Percentiles rank a stretch among this genome's conserved stretches.
phyloP scores from a whole-genome alignment of 2,329 filamentous ascomycete species.

The Ophiocordyceps camponoti-rufipedis region DNA sequence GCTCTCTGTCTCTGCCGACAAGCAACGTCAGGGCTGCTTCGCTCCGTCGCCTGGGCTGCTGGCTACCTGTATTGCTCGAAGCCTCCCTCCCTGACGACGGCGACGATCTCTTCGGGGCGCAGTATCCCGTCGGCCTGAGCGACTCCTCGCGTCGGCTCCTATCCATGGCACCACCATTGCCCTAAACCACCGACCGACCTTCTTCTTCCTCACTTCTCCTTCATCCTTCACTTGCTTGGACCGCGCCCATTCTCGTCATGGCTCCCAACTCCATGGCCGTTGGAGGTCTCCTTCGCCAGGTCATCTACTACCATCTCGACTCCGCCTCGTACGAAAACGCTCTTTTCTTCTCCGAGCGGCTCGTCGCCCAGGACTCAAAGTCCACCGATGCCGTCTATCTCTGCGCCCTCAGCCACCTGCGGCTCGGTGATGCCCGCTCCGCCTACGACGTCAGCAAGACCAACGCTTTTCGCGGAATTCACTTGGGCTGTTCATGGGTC shows the following conservation, averaged over 20 bases:
- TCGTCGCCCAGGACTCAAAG: slow-evolving; percentile 67
- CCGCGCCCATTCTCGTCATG: slow-evolving; percentile 17
- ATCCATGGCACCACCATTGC: slow-evolving; percentile 2
- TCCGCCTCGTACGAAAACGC: slow-evolving; percentile 80
- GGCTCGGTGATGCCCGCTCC: slow-evolving; percentile 64
- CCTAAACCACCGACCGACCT: background rate
- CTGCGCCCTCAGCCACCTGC: slow-evolving; percentile 67
- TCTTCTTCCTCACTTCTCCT: background rate
- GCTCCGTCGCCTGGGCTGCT: no score
- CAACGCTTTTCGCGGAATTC: slow-evolving; percentile 48
- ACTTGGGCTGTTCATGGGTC: slow-evolving; percentile 78
- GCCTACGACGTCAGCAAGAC: slow-evolving; percentile 70
- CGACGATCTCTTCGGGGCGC: no score
- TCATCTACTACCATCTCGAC: slow-evolving; percentile 59
- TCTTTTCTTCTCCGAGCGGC: slow-evolving; percentile 78
- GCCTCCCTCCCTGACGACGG: no score
- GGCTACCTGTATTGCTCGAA: no score
- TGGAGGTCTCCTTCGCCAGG: slow-evolving; percentile 35
- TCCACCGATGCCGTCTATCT: slow-evolving; percentile 69
- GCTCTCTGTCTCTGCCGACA: no score
- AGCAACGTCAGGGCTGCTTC: no score
- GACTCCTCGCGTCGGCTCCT: background rate
- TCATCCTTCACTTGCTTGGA: slow-evolving; percentile 1
- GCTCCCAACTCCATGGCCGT: slow-evolving; percentile 32
- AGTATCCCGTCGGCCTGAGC: no score